Conservation (phyloP, 1,284 basidiomycete genomes). For the Apiotrichum gamsii region DNA sequence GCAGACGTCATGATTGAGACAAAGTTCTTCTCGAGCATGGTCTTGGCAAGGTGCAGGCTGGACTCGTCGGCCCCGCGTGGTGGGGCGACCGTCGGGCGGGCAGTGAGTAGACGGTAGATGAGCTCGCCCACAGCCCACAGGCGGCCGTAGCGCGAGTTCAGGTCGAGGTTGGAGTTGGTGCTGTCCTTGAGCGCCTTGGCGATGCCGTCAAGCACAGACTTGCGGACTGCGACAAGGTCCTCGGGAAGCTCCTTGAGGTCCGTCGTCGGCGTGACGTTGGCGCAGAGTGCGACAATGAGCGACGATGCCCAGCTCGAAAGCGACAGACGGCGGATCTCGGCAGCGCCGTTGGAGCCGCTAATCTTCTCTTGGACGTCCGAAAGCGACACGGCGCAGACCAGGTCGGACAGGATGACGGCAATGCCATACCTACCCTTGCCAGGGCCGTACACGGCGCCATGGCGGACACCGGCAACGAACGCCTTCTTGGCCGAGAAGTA, state of each 20-base stretch:
- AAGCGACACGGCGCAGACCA: constrained; percentile 70
- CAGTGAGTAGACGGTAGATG: constrained; percentile 78
- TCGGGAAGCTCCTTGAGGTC: constrained; percentile 70
- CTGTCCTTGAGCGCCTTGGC: constrained; percentile 81
- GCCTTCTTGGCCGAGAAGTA: constrained; percentile 85
- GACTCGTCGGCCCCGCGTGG: constrained; percentile 25
- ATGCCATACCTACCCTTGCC: constrained; percentile 24
- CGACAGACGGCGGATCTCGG: constrained; percentile 47
- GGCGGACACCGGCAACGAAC: constrained; percentile 63
- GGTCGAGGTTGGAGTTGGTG: constrained; percentile 54
- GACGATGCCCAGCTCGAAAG: constrained; percentile 78
- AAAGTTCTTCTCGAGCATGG: constrained; percentile 98
- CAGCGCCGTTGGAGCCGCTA: constrained; percentile 1
- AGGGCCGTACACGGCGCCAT: constrained; percentile 58
- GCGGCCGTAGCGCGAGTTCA: constrained; percentile 79
- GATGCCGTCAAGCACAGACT: constrained; percentile 82
- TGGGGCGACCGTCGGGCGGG: constrained; percentile 58
- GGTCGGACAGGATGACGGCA: constrained; percentile 61
- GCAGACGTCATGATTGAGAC: constrained; percentile 83
- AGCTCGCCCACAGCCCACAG: constrained; percentile 82
- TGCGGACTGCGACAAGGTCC: constrained; percentile 78
- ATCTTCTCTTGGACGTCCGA: constrained; percentile 14
- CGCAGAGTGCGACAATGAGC: constrained; percentile 82
- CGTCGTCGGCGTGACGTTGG: constrained; percentile 58
- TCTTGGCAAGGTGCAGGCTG: constrained; percentile 69